phyloP scores from a whole-genome alignment of 2,329 filamentous ascomycete species.

The Fusarium sulawesiense region DNA sequence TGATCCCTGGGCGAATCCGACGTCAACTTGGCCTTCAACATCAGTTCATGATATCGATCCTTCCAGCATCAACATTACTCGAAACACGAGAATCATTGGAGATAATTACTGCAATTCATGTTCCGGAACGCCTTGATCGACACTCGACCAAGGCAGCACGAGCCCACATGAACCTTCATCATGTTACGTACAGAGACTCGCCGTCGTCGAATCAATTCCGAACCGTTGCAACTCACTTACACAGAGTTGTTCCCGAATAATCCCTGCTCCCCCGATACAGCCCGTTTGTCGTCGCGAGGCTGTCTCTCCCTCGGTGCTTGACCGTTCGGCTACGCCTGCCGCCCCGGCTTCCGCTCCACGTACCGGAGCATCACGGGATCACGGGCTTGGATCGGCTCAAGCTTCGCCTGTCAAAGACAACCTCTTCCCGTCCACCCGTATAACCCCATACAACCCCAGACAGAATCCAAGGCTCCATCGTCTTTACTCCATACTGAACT shows the following conservation, averaged over 20 bases:
- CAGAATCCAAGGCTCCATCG: conserved; percentile 31
- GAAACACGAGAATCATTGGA: not conserved
- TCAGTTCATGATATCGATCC: conserved; percentile 35
- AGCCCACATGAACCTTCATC: conserved; percentile 11
- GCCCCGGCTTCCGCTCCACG: conserved; percentile 43
- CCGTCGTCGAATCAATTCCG: conserved; percentile 21
- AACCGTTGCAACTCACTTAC: conserved; percentile 22
- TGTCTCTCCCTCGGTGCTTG: conserved; percentile 26
- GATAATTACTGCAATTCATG: not conserved
- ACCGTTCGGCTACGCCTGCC: conserved; percentile 45
- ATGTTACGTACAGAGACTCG: conserved; percentile 24
- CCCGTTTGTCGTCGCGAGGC: conserved; percentile 39
- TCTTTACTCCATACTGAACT: conserved; percentile 36
- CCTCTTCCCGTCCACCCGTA: conserved; percentile 28
- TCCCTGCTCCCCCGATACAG: conserved; percentile 44
- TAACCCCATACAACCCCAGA: conserved; percentile 36
- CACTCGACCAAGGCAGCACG: conserved; percentile 7
- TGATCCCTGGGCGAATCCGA: conserved; percentile 34
- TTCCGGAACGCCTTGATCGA: conserved; percentile 16
- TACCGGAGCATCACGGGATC: conserved; percentile 48
- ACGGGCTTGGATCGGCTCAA: conserved; percentile 45
- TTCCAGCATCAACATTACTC: conserved; percentile 5
- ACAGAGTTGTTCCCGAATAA: conserved; percentile 30
- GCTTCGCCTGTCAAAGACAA: conserved; percentile 34
- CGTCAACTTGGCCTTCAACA: conserved; percentile 19